phyloP scores from a whole-genome alignment of 139 green algal species.

The Pleodorina starrii region DNA sequence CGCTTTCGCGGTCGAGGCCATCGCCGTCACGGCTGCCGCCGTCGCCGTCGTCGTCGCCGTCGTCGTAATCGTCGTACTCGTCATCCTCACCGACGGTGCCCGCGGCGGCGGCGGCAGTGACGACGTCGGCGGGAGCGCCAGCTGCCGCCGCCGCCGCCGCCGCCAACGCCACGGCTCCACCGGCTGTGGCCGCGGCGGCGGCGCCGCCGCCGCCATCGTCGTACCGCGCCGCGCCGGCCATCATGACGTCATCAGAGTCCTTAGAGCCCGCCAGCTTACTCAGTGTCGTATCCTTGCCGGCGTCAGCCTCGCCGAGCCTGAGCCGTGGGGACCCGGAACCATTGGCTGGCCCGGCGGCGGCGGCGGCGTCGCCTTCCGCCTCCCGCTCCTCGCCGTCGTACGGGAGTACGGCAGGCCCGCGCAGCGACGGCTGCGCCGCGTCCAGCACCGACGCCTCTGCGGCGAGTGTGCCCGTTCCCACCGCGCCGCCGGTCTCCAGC shows the following conservation, averaged over 20 bases:
- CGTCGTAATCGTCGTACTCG: slow-evolving; percentile 12
- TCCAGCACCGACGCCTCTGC: too few species aligned
- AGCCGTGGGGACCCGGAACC: background rate
- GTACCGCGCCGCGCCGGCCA: background rate
- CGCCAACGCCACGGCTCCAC: background rate
- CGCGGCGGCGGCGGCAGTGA: background rate
- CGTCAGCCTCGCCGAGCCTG: background rate
- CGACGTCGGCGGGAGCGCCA: background rate
- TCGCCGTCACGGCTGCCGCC: background rate
- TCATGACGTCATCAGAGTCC: slow-evolving; percentile 31
- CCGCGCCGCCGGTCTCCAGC: background rate
- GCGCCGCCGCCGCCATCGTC: background rate
- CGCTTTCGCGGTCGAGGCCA: background rate
- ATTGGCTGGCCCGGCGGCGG: background rate
- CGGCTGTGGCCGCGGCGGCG: background rate
- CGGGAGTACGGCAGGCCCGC: background rate
- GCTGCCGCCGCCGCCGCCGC: background rate
- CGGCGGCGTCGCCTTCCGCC: background rate
- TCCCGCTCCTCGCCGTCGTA: background rate
- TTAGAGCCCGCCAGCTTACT: slow-evolving; percentile 4
- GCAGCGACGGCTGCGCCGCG: too few species aligned
- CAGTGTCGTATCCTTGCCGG: background rate
- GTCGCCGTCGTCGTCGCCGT: slow-evolving; percentile 3
- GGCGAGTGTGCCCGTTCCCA: background rate
- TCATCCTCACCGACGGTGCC: background rate